Percentiles rank a stretch among this genome's conserved stretches.
Evolutionary conservation across 345 rosid species (phyloP).

Genomic region (Dipteronia dyeriana): DNA sequence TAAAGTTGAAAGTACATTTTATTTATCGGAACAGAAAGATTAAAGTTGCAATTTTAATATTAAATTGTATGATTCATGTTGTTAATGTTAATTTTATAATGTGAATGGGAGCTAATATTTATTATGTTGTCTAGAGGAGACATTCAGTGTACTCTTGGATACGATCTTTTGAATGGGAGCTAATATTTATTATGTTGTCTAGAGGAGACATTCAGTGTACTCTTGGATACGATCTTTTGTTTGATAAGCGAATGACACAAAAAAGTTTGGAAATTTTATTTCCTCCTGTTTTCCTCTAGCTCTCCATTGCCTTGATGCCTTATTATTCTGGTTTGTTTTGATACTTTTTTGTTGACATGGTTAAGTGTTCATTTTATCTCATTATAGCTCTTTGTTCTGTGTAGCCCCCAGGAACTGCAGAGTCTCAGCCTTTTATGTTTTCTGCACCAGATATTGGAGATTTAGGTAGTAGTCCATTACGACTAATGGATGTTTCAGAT

Average conservation of each 20-base stretch:
- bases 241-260: not conserved
- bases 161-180: conserved; percentile 53
- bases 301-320: not conserved
- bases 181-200: conserved; percentile 23
- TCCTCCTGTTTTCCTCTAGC: conserved; percentile 7
- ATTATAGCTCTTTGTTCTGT: conserved; percentile 32
- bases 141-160: not conserved
- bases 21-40: not conserved
- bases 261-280: not conserved
- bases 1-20: not conserved
- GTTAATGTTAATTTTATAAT: not conserved
- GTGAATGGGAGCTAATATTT: conserved; percentile 62
- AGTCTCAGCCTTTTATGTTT: conserved; percentile 80
- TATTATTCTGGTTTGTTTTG: conserved; percentile 6
- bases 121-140: not conserved
- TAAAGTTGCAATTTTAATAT: not conserved
- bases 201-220: not conserved
- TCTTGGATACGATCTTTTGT: not conserved
- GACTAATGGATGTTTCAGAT: conserved; percentile 77
- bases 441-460: conserved; percentile 81
- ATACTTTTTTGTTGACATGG: conserved; percentile 22
- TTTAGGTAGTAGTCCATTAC: conserved; percentile 77
- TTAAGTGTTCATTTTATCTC: conserved; percentile 26
- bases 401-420: conserved; percentile 99
- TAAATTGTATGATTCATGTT: not conserved